Evolutionary conservation across 805 yeast species (phyloP), one percentile per base, ranked within the genome.

Genomic region (Spathaspora gorwiae): DNA sequence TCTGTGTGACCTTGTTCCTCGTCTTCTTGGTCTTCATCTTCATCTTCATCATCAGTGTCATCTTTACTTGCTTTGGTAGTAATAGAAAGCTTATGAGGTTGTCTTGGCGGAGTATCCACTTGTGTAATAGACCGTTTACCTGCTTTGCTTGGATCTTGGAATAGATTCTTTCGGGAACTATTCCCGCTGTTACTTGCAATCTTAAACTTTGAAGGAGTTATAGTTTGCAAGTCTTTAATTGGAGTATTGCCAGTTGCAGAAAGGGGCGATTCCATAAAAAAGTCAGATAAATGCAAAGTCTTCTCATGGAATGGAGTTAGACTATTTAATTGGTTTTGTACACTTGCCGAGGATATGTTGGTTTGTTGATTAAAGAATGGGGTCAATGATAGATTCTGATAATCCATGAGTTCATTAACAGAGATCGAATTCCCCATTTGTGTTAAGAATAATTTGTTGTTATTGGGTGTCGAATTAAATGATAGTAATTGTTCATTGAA

Each of bases 221-320:
- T 66, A 5, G 72, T 64, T 41, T 61, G 71, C 35, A 64, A 40
- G 38, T 64, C 68, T 44, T 61, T 67, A 10, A 61, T 47, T 10
- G 75, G 72, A 2, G 70, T 58, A 32, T 60, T 60, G 27, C 62
- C 54, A 15, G 30, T 39, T 10, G 11, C 30, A 13, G 19, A 33
- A 35, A 69, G 66, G 12, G 76, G 76, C n/a, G 71, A 62, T 43
- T 71, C 76, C 62, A 68, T 70, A 53, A 70, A 70, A 42, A 71
- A 70, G 50, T 71, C 76, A 6, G 70, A 55, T 37, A 70, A 53
- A 46, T 66, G 75, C 46, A 68, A 55, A 3, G 72, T 60, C 51
- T 66, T 69, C 45, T 70, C 75, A 49, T 67, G 70, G 47, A 64
- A 67, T 3, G 76, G 76, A n/a, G 76, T 71, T 46, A 69, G 59